Percentiles rank a stretch among this genome's conserved stretches.
Evolutionary conservation across 2,329 filamentous ascomycete species (phyloP).

Genomic region (Bisporella sp.): DNA sequence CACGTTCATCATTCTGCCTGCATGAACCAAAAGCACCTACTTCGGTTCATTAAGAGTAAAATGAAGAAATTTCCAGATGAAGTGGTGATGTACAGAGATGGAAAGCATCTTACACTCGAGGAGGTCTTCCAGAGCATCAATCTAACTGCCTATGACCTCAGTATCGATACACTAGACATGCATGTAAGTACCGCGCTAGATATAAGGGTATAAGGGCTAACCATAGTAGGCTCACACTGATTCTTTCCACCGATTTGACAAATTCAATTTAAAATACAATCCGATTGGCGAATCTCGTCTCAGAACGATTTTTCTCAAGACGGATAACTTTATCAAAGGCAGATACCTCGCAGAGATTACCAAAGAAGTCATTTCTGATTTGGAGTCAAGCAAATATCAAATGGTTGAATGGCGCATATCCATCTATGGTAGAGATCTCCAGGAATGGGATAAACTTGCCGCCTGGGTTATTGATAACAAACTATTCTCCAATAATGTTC

Average conservation of each 20-base stretch:
- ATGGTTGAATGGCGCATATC: conserved; percentile 99
- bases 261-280: conserved; percentile 99
- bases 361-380: conserved; percentile 92
- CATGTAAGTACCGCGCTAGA: conserved; percentile 57
- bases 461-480: conserved; percentile 98
- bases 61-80: conserved; percentile 98
- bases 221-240: conserved; percentile 75
- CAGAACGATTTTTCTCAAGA: conserved; percentile 97
- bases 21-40: conserved; percentile 98
- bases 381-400: conserved; percentile 98
- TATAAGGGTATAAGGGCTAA: conserved; percentile 4
- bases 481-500: conserved; percentile 93
- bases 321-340: conserved; percentile 94
- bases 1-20: conserved; percentile 98
- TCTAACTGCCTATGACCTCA: conserved; percentile 91
- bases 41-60: conserved; percentile 99
- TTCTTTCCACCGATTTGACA: conserved; percentile 97
- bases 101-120: conserved; percentile 79
- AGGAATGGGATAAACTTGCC: conserved; percentile 97
- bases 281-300: conserved; percentile 92
- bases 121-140: conserved; percentile 98
- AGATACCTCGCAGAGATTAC: conserved; percentile 96
- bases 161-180: conserved; percentile 98
- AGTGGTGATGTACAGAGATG: conserved; percentile 85
- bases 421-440: conserved; percentile 84